Evolutionary conservation across 495 filamentous ascomycete species (phyloP).

Genomic region (Astrocystis sublimbata): DNA sequence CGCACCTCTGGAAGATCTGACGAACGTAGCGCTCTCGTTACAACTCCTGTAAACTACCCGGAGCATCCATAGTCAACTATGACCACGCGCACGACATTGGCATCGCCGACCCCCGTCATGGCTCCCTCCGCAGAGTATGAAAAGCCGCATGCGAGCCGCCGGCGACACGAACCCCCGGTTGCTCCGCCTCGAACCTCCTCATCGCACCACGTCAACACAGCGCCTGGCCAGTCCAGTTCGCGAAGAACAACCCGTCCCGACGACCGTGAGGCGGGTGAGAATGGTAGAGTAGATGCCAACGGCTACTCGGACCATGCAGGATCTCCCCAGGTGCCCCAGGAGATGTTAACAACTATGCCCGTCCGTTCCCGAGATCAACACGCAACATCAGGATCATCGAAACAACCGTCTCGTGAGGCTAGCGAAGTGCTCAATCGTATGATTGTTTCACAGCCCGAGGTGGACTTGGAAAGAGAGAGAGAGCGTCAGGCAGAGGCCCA

Average conservation of each 20-base stretch:
- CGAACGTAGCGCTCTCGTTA: slow-evolving; percentile 49
- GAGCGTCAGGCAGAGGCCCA: slow-evolving; percentile 68
- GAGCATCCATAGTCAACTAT: slow-evolving; percentile 46
- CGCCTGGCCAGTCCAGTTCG: slow-evolving; percentile 40
- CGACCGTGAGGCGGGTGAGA: slow-evolving; percentile 45
- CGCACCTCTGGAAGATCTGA: slow-evolving; percentile 54
- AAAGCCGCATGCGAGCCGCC: slow-evolving; percentile 42
- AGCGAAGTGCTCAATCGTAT: slow-evolving; percentile 77
- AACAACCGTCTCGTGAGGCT: slow-evolving; percentile 59
- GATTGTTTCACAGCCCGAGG: slow-evolving; percentile 73
- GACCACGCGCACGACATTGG: slow-evolving; percentile 47
- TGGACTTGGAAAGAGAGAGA: slow-evolving; percentile 75
- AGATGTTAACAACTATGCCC: slow-evolving; percentile 41
- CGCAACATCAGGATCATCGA: slow-evolving; percentile 34
- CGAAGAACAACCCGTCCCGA: slow-evolving; percentile 43
- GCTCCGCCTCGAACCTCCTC: slow-evolving; percentile 67
- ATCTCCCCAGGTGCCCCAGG: slow-evolving; percentile 43
- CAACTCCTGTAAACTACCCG: slow-evolving; percentile 33
- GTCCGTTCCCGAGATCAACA: slow-evolving; percentile 40
- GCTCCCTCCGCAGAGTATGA: slow-evolving; percentile 43
- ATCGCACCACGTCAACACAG: slow-evolving; percentile 36
- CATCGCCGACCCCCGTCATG: slow-evolving; percentile 50
- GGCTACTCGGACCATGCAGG: slow-evolving; percentile 39
- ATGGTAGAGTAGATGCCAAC: slow-evolving; percentile 38
- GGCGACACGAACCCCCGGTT: slow-evolving; percentile 45